Percentiles rank a stretch among this genome's conserved stretches.
phyloP scores from a whole-genome alignment of 805 yeast species.

The Wickerhamomyces queroliae region DNA sequence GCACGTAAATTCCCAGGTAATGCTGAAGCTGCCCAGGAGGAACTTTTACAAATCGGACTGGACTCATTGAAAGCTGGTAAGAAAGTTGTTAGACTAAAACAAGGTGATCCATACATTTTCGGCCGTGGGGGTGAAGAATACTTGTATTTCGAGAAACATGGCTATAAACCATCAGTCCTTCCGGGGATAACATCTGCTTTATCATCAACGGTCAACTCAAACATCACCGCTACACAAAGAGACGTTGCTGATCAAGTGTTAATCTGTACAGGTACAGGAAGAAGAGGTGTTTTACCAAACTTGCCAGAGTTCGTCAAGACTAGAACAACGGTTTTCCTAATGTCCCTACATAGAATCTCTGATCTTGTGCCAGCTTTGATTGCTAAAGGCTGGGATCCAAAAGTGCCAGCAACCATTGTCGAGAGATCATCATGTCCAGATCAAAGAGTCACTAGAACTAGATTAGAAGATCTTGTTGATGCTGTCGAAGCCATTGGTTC shows the following conservation, averaged over 20 bases:
- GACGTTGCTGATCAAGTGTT: conserved; percentile 89
- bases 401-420: conserved; percentile 75
- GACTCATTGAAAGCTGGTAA: conserved; percentile 57
- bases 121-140: conserved; percentile 97
- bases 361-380: conserved; percentile 46
- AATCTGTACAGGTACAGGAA: conserved; percentile 92
- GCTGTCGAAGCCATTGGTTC: conserved; percentile 77
- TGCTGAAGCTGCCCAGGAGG: conserved; percentile 90
- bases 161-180: conserved; percentile 65
- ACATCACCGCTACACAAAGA: conserved; percentile 88
- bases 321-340: conserved; percentile 81
- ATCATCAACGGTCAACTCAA: conserved; percentile 77
- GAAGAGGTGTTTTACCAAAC: conserved; percentile 74
- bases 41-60: conserved; percentile 69
- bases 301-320: conserved; percentile 67
- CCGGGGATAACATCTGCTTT: conserved; percentile 91
- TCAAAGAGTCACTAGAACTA: conserved; percentile 78
- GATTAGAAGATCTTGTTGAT: conserved; percentile 56
- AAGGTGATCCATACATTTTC: conserved; percentile 94
- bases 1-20: conserved; percentile 96
- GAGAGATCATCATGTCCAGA: conserved; percentile 94
- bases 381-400: conserved; percentile 57
- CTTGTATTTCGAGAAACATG: conserved; percentile 59
- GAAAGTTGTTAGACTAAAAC: conserved; percentile 83
- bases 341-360: conserved; percentile 76